Evolutionary conservation across 805 yeast genomes (phyloP).

Genomic region (Schwanniomyces sp.): DNA sequence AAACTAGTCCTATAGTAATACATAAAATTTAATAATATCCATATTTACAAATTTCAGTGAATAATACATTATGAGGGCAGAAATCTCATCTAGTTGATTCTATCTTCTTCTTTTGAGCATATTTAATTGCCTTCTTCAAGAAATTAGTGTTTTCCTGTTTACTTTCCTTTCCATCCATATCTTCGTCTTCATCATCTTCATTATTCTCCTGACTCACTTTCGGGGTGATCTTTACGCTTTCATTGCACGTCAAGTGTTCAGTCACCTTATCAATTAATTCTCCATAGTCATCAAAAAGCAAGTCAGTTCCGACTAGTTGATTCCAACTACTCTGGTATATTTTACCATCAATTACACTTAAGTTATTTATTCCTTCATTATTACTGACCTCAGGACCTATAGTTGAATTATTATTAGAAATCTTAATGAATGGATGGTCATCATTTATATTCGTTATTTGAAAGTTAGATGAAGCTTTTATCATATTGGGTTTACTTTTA

Average conservation of each 20-base stretch:
- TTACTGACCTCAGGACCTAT: constrained; percentile 8
- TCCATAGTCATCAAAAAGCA: constrained; percentile 44
- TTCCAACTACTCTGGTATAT: constrained; percentile 78
- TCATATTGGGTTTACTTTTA: constrained; percentile 18
- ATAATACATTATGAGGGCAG: not conserved
- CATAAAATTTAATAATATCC: not conserved
- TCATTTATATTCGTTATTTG: constrained; percentile 37
- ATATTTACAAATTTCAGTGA: not conserved
- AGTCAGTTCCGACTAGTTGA: constrained; percentile 73
- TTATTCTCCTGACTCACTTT: constrained; percentile 18
- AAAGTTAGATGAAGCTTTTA: constrained; percentile 41
- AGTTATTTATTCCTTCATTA: constrained; percentile 20
- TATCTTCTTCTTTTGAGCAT: constrained; percentile 6
- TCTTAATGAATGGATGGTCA: constrained; percentile 33
- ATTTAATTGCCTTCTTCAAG: constrained; percentile 17
- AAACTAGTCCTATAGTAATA: not conserved
- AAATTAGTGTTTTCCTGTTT: constrained; percentile 16
- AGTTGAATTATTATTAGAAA: constrained; percentile 29
- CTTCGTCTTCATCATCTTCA: constrained; percentile 11
- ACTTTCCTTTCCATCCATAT: constrained; percentile 8
- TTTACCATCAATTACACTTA: constrained; percentile 40
- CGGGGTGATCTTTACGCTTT: constrained; percentile 21
- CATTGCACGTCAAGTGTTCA: constrained; percentile 36
- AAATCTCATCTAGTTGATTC: not conserved
- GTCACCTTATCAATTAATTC: constrained; percentile 38